Evolutionary conservation across 768 basidiomycete genomes (phyloP).

Genomic region (Cytidiella melzeri): DNA sequence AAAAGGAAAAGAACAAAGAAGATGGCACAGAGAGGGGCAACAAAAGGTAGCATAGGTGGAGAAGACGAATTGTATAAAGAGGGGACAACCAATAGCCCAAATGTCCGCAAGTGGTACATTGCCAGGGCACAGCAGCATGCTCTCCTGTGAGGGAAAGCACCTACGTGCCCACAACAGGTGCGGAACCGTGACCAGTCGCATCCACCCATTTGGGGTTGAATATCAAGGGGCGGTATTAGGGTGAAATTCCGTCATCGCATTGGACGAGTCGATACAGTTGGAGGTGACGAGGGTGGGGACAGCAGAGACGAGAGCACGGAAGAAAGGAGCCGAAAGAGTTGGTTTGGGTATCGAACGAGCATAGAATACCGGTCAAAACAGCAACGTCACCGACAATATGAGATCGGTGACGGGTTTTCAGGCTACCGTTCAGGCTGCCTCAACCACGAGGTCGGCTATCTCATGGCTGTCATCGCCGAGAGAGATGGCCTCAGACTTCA

Average conservation of each 20-base stretch:
- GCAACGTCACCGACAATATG: not conserved
- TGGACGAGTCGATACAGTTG: not conserved
- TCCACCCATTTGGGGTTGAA: conserved; percentile 3
- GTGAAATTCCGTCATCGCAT: conserved; percentile 4
- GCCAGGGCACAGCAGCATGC: not conserved
- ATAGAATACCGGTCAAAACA: conserved; percentile 1
- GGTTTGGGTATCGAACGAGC: conserved; percentile 11
- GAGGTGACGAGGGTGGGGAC: not conserved
- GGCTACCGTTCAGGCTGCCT: conserved; percentile 22
- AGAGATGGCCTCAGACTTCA: conserved; percentile 11
- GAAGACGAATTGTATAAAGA: conserved; percentile 44
- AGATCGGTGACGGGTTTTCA: conserved; percentile 5
- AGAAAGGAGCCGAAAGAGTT: conserved; percentile 4
- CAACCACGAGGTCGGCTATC: conserved; percentile 27
- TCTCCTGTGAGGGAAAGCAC: not conserved
- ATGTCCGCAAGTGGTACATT: conserved; percentile 15
- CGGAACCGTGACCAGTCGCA: conserved; percentile 4
- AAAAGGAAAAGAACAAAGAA: conserved; percentile 29
- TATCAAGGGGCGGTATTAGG: conserved; percentile 5
- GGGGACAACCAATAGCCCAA: conserved; percentile 62
- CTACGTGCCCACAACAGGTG: not conserved
- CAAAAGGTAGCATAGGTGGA: conserved; percentile 20
- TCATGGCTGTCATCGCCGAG: conserved; percentile 25
- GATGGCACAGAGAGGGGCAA: conserved; percentile 27
- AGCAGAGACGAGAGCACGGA: conserved; percentile 3